Evolutionary conservation across 2,329 filamentous ascomycete genomes (phyloP).

Genomic region (Colletotrichum sp.): DNA sequence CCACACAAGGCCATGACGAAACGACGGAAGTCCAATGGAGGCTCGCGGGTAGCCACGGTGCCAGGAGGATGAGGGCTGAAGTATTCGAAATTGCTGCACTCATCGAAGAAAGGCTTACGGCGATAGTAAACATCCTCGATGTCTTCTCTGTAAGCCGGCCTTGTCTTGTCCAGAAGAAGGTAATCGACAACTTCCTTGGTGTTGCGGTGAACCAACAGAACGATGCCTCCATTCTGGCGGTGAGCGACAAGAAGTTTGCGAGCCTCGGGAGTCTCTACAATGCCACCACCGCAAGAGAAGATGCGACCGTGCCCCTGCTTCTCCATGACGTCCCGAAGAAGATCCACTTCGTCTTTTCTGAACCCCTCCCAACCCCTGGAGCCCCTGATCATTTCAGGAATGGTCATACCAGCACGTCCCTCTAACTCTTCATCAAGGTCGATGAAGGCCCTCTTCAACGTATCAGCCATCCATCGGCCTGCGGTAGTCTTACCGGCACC

Average conservation of each 20-base stretch:
- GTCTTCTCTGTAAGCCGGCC: conserved; percentile 91
- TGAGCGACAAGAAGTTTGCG: conserved; percentile 77
- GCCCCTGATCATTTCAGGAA: conserved; percentile 82
- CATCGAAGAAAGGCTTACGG: conserved; percentile 85
- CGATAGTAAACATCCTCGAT: conserved; percentile 91
- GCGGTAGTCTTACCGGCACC: conserved; percentile 96
- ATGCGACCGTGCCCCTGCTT: conserved; percentile 79
- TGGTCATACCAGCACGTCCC: conserved; percentile 71
- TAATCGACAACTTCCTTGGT: conserved; percentile 89
- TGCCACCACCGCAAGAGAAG: conserved; percentile 91
- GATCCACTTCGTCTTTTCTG: conserved; percentile 75
- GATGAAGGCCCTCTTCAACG: conserved; percentile 77
- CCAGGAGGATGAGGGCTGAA: conserved; percentile 71
- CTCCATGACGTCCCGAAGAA: conserved; percentile 75
- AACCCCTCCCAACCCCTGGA: conserved; percentile 86
- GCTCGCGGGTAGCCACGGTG: conserved; percentile 1
- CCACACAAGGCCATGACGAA: conserved; percentile 61
- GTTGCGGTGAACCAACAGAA: conserved; percentile 86
- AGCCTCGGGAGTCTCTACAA: conserved; percentile 85
- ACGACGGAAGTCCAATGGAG: conserved; percentile 66
- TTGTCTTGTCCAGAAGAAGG: conserved; percentile 84
- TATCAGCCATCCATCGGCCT: conserved; percentile 81
- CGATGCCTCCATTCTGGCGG: conserved; percentile 77
- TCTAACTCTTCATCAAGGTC: conserved; percentile 93
- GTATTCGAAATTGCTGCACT: conserved; percentile 95